Evolutionary conservation across 306 rosid genomes (phyloP), one percentile per base, ranked within the genome.

Genomic region (apple (Malus domestica)): DNA sequence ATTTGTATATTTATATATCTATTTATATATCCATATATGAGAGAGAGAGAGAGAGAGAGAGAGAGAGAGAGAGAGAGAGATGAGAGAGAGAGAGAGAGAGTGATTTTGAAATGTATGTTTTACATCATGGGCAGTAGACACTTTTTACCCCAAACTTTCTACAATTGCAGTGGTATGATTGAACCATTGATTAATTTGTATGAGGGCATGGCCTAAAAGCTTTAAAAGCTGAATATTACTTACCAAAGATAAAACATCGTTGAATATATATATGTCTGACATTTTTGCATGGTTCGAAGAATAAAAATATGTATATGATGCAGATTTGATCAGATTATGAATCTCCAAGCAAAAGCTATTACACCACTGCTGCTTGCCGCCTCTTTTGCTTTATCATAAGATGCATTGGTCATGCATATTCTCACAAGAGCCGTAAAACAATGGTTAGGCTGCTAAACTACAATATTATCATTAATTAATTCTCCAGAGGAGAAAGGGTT

Each of bases 81-180:
- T n/a, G 68, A 73, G 33, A 60, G 66, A 60, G 66, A 13, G 66
- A 61, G 38, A 61, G 33, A 61, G 38, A 6, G 20, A 74, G 68
- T 52, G 67, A 74, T 81, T 68, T 69, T 45, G 76, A 18, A 49
- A 40, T 55, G 10, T 73, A 76, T 71, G 29, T 57, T 67, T 72
- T 52, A 72, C 49, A 79, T 88, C 64, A 87, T 86, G 87, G 80
- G 85, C 80, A 77, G 72, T 76, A 81, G 83, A 82, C 85, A 80
- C 85, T 85, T 76, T 57, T 57, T 57, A 49, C 64, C 74, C 75
- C 77, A 33, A 65, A 74, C 76, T 88, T 86, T 86, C 79, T 84
- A 82, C 83, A 83, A 84, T 85, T 85, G 86, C 93, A 79, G 75
- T 84, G 79, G 74, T 83, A 88, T 93, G 87, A 91, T 93, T 90